Conservation (phyloP, 106 monocot species). For the Chionographis japonica region DNA sequence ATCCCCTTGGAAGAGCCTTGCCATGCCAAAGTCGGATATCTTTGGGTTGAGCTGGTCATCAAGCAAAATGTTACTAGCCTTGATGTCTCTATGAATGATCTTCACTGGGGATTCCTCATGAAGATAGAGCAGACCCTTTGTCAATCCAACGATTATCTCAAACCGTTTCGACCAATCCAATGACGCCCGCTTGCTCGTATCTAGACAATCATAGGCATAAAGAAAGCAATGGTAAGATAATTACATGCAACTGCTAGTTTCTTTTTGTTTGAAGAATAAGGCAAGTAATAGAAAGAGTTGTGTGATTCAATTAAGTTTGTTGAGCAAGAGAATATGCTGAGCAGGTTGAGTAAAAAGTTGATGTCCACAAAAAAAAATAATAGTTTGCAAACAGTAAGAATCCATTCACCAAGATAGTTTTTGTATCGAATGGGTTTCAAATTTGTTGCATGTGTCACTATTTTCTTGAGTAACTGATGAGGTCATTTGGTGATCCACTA, state of each 20-base stretch:
- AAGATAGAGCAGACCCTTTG: constrained; percentile 60
- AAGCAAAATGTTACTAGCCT: constrained; percentile 64
- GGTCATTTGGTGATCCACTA: too few relatives aligned
- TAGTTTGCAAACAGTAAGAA: too few relatives aligned
- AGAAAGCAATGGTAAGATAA: too few relatives aligned
- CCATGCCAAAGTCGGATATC: constrained; percentile 73
- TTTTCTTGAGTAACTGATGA: too few relatives aligned
- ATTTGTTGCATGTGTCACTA: too few relatives aligned
- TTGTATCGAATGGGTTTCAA: too few relatives aligned
- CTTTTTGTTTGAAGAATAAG: background rate
- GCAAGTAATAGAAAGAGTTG: background rate
- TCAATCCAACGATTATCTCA: constrained; percentile 54
- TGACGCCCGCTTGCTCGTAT: constrained; percentile 19
- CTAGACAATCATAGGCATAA: constrained; percentile 13
- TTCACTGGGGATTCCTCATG: constrained; percentile 73
- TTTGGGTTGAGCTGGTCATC: constrained; percentile 53
- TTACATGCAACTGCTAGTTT: background rate
- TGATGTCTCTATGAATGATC: constrained; percentile 71
- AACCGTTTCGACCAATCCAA: constrained; percentile 54
- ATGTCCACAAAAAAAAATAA: too few relatives aligned
- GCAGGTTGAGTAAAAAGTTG: too few relatives aligned
- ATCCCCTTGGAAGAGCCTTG: constrained; percentile 63
- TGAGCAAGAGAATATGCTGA: too few relatives aligned
- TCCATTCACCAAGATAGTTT: too few relatives aligned
- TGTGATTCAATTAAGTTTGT: too few relatives aligned